phyloP scores from a whole-genome alignment of 2,329 filamentous ascomycete species.

The Fusarium praegraminearum region DNA sequence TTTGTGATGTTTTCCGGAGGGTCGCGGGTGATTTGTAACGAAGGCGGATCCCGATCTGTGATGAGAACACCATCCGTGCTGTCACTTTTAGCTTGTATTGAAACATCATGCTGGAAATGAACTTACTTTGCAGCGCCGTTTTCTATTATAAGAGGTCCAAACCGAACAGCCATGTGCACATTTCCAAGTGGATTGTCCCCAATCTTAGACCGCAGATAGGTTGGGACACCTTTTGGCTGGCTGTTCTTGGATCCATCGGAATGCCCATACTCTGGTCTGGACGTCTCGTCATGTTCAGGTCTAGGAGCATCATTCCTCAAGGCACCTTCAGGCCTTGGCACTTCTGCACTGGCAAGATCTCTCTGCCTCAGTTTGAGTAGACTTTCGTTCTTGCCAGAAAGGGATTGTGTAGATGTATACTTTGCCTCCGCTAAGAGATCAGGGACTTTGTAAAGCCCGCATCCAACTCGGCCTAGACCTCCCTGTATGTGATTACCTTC shows the following conservation, averaged over 20 bases:
- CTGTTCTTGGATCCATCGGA: constrained; percentile 32
- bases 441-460: constrained; percentile 17
- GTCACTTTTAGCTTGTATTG: neutral
- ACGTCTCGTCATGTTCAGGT: constrained; percentile 20
- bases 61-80: constrained; percentile 46
- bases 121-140: constrained; percentile 55
- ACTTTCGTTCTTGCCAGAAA: constrained; percentile 14
- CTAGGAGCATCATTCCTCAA: neutral
- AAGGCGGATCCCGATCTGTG: constrained; percentile 43
- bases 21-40: constrained; percentile 38
- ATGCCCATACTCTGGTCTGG: constrained; percentile 36
- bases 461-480: constrained; percentile 6
- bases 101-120: fast-evolving
- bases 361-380: constrained; percentile 19
- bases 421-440: constrained; percentile 45
- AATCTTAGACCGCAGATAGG: constrained; percentile 44
- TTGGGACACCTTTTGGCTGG: constrained; percentile 43
- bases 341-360: constrained; percentile 1
- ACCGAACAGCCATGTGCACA: constrained; percentile 53
- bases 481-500: constrained; percentile 26
- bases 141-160: constrained; percentile 56
- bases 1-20: constrained; percentile 18
- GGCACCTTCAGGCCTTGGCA: neutral
- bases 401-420: constrained; percentile 32
- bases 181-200: constrained; percentile 51